phyloP scores from a whole-genome alignment of 495 filamentous ascomycete genomes.

The Penicillium maclennaniae region DNA sequence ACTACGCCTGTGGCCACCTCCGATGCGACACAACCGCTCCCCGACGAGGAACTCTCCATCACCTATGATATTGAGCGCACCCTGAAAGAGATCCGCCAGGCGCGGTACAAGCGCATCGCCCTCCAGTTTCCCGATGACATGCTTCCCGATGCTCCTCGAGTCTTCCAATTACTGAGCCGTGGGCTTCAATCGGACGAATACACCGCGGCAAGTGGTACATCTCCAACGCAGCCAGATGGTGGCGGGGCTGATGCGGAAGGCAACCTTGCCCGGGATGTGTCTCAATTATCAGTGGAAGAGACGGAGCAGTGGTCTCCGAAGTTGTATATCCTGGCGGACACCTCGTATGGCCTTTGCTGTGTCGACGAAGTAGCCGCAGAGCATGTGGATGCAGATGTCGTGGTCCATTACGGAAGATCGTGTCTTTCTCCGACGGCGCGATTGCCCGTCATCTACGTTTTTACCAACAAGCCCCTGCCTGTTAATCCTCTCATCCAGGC shows the following conservation, averaged over 20 bases:
- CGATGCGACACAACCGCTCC: conserved; percentile 32
- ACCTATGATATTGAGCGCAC: conserved; percentile 88
- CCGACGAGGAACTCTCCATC: conserved; percentile 67
- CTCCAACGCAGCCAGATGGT: conserved; percentile 8
- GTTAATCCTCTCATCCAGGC: conserved; percentile 51
- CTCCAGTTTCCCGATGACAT: conserved; percentile 94
- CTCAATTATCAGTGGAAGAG: conserved; percentile 30
- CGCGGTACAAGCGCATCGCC: conserved; percentile 72
- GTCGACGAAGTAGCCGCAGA: conserved; percentile 97
- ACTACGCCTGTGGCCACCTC: conserved; percentile 32
- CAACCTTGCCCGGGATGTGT: conserved; percentile 23
- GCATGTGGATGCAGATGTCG: conserved; percentile 83
- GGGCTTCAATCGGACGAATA: conserved; percentile 49
- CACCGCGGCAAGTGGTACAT: conserved; percentile 11
- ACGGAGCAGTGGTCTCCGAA: conserved; percentile 37
- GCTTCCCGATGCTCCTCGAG: conserved; percentile 77
- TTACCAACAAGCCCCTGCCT: conserved; percentile 67
- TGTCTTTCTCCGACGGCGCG: conserved; percentile 89
- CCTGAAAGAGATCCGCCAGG: conserved; percentile 64
- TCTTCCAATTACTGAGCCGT: conserved; percentile 63
- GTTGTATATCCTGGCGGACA: conserved; percentile 89
- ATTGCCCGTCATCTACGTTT: conserved; percentile 88
- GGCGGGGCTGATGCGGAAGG: conserved; percentile 17
- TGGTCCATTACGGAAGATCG: conserved; percentile 91
- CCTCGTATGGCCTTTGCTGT: conserved; percentile 94